phyloP scores from a whole-genome alignment of 768 basidiomycete genomes.

The Agrocybe praecox region DNA sequence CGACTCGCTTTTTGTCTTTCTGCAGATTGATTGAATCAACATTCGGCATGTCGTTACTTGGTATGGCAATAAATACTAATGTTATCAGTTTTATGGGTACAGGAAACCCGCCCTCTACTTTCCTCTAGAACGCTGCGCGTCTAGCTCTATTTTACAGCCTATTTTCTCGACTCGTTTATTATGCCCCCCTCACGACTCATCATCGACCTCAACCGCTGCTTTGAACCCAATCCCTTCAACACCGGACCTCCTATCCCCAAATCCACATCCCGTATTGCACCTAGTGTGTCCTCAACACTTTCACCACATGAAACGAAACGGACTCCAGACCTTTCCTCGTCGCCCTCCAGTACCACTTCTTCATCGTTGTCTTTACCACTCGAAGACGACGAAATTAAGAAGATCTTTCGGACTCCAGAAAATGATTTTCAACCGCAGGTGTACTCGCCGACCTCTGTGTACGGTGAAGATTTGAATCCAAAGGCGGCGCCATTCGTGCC shows the following conservation, averaged over 20 bases:
- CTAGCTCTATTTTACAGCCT: background rate
- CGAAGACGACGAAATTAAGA: constrained; percentile 20
- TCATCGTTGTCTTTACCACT: constrained; percentile 13
- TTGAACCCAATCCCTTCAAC: constrained; percentile 19
- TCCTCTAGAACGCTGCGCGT: constrained; percentile 9
- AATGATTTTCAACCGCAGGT: background rate
- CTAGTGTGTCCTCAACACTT: background rate
- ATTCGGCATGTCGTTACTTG: background rate
- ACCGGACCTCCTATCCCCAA: constrained; percentile 18
- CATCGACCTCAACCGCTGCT: constrained; percentile 16
- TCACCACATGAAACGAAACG: background rate
- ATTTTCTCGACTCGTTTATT: background rate
- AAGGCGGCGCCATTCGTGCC: constrained; percentile 16
- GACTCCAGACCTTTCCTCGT: constrained; percentile 14
- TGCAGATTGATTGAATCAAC: background rate
- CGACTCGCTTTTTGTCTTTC: background rate
- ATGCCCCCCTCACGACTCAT: constrained; percentile 16
- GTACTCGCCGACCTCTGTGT: background rate
- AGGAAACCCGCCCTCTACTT: background rate
- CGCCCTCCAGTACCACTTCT: constrained; percentile 15
- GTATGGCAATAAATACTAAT: background rate
- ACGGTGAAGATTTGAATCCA: constrained; percentile 16
- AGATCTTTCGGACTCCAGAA: constrained; percentile 12
- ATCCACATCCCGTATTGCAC: background rate
- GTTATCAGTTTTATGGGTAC: background rate